phyloP scores from a whole-genome alignment of 768 basidiomycete genomes.

The Agrocybe pediades region DNA sequence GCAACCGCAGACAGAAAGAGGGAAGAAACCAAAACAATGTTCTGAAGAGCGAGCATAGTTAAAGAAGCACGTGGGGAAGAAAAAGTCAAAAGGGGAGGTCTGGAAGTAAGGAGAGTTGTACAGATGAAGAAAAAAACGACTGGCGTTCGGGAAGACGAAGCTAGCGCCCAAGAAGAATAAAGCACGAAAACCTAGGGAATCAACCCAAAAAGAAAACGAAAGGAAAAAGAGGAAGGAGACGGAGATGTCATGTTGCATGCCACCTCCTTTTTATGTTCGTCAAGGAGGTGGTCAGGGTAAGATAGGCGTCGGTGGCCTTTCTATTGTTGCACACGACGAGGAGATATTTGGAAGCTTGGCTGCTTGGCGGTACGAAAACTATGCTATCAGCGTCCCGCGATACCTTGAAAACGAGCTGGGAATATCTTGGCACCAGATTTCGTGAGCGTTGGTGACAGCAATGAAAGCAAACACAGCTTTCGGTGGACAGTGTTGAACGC shows the following conservation, averaged over 20 bases:
- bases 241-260: not conserved
- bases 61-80: not conserved
- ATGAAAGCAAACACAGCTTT: too few relatives aligned
- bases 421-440: not conserved
- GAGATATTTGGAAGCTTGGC: not conserved
- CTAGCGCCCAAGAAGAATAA: conserved; percentile 14
- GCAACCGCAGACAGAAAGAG: conserved; percentile 6
- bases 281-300: not conserved
- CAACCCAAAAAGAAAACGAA: conserved; percentile 10
- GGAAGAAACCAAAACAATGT: conserved; percentile 6
- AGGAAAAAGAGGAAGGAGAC: conserved; percentile 5
- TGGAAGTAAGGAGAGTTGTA: conserved; percentile 1
- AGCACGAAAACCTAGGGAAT: conserved; percentile 11
- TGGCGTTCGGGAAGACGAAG: conserved; percentile 15
- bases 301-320: not conserved
- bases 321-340: not conserved
- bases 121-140: conserved; percentile 6
- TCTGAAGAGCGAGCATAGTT: conserved; percentile 10
- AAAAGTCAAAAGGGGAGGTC: too few relatives aligned
- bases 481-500: too few relatives aligned
- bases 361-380: not conserved
- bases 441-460: too few relatives aligned
- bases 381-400: not conserved
- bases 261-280: not conserved
- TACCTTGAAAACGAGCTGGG: not conserved